Percentiles rank a stretch among this genome's conserved stretches.
These are phyloP conservation scores for Chaetomiaceae sp. DNA, from an alignment of 2,329 filamentous ascomycete species.

Conservation along the genomic window DNA sequence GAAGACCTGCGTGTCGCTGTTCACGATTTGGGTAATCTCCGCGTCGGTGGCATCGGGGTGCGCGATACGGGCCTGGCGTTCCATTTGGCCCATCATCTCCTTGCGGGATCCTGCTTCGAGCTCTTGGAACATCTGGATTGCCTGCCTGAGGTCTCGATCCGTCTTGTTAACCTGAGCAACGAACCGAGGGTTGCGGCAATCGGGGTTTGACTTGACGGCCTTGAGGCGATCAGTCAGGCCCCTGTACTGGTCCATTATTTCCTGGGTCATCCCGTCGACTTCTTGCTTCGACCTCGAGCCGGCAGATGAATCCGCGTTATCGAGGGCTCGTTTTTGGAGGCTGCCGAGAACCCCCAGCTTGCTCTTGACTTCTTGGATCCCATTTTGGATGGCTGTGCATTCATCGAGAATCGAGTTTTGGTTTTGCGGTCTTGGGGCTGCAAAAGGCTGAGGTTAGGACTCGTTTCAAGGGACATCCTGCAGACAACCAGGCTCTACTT, in stretches of 20 bases:
- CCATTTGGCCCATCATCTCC: constrained; percentile 76
- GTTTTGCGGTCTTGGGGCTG: constrained; percentile 38
- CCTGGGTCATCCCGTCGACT: constrained; percentile 67
- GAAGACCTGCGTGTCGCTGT: constrained; percentile 76
- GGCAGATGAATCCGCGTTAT: constrained; percentile 66
- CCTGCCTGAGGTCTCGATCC: constrained; percentile 72
- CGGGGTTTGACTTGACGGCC: constrained; percentile 74
- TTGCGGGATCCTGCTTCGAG: constrained; percentile 76
- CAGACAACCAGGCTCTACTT: neutral
- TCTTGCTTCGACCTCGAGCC: constrained; percentile 62
- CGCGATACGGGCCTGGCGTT: constrained; percentile 86
- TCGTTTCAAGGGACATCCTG: constrained; percentile 31
- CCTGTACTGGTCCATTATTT: constrained; percentile 81
- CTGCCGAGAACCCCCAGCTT: constrained; percentile 68
- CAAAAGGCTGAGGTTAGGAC: neutral
- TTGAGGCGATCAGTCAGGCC: constrained; percentile 74
- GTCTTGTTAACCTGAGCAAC: constrained; percentile 75
- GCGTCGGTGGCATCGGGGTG: constrained; percentile 72
- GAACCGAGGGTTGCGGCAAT: constrained; percentile 68
- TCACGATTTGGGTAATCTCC: constrained; percentile 72
- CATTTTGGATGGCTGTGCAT: constrained; percentile 72
- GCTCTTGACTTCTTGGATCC: constrained; percentile 67
- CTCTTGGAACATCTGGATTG: constrained; percentile 76
- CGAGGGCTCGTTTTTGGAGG: constrained; percentile 66
- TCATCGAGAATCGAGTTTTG: constrained; percentile 79